These are phyloP conservation scores for Termitomyces sp. DNA, from an alignment of 768 basidiomycete genomes.

Conservation along the genomic window DNA sequence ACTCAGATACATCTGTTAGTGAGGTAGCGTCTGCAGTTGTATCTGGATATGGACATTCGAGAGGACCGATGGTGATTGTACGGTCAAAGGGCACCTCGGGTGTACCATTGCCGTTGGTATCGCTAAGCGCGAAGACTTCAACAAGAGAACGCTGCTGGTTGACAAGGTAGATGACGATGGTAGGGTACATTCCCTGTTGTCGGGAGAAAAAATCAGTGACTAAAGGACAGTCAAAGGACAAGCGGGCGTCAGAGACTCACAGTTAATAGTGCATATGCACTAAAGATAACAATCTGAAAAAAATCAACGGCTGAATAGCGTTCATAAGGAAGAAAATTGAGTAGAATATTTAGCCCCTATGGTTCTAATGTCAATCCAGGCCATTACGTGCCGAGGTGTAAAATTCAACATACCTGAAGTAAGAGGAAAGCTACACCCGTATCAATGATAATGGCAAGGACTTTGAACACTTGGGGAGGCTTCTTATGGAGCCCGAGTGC, in stretches of 20 bases:
- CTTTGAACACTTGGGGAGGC: background rate
- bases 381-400: too few species aligned
- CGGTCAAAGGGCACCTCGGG: background rate
- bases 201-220: background rate
- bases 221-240: too few species aligned
- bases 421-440: background rate
- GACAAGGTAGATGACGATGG: background rate
- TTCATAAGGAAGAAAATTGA: background rate
- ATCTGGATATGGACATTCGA: too few species aligned
- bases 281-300: background rate
- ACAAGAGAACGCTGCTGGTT: background rate
- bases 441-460: background rate
- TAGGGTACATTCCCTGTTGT: background rate
- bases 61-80: background rate
- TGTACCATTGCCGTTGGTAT: background rate
- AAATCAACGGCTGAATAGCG: background rate
- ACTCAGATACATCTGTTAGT: too few species aligned
- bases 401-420: background rate
- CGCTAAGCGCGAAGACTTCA: background rate
- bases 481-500: background rate
- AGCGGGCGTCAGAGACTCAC: background rate
- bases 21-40: too few species aligned
- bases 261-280: background rate
- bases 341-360: background rate
- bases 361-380: background rate